Conservation (phyloP, 192 early-diverging fungal species). For the Coemansia sp. region DNA sequence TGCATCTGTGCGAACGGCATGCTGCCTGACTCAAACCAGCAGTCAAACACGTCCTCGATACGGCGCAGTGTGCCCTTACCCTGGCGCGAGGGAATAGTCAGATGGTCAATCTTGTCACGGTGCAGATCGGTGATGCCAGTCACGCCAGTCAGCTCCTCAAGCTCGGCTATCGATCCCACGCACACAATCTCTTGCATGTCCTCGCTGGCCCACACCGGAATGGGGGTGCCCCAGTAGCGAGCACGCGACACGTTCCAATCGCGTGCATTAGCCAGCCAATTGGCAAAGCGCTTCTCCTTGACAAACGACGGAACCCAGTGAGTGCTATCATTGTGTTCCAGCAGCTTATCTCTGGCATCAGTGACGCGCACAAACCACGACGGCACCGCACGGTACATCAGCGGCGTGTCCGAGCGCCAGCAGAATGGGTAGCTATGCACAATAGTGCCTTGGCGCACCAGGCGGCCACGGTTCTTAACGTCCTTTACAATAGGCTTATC, state of each 20-base stretch:
- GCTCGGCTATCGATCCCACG: slow-evolving; percentile 87
- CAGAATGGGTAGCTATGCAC: slow-evolving; percentile 97
- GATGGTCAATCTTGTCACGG: slow-evolving; percentile 93
- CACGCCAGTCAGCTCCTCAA: slow-evolving; percentile 84
- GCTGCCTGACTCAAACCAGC: slow-evolving; percentile 97
- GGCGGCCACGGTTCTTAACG: slow-evolving; percentile 75
- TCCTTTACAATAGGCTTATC: slow-evolving; percentile 95
- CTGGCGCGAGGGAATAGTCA: slow-evolving; percentile 92
- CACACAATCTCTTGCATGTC: slow-evolving; percentile 86
- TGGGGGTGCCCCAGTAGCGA: slow-evolving; percentile 99
- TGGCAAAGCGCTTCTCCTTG: slow-evolving; percentile 95
- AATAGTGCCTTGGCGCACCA: slow-evolving; percentile 89
- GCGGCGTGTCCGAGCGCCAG: slow-evolving; percentile 95
- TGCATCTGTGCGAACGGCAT: slow-evolving; percentile 99
- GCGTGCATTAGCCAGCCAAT: slow-evolving; percentile 93
- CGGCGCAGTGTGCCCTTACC: slow-evolving; percentile 83
- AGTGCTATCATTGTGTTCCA: slow-evolving; percentile 83
- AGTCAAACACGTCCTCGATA: slow-evolving; percentile 97
- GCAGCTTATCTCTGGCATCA: slow-evolving; percentile 78
- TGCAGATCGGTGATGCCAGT: slow-evolving; percentile 90
- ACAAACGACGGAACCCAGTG: slow-evolving; percentile 97
- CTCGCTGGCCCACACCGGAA: slow-evolving; percentile 95
- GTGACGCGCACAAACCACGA: slow-evolving; percentile 96
- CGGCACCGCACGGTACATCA: slow-evolving; percentile 95
- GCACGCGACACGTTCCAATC: slow-evolving; percentile 99